Evolutionary conservation across 2,329 filamentous ascomycete genomes (phyloP).

Genomic region (Sporothrix brunneoviolacea): DNA sequence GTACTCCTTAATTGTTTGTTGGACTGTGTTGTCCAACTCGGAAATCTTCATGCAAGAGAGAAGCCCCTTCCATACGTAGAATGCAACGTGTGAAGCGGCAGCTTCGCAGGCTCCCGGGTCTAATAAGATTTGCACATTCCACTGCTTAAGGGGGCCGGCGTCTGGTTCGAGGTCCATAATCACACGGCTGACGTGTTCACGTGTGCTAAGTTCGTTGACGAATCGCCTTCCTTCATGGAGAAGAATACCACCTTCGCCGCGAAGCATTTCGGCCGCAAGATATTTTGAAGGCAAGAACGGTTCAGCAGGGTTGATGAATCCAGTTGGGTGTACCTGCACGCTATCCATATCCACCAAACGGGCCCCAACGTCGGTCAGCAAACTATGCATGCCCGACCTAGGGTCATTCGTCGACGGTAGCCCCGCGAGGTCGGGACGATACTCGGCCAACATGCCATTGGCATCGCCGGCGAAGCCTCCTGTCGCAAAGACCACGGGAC

Average conservation of each 20-base stretch:
- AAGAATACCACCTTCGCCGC: constrained; percentile 94
- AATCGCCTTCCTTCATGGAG: constrained; percentile 89
- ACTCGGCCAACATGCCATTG: constrained; percentile 83
- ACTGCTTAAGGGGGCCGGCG: constrained; percentile 30
- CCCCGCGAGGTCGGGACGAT: constrained; percentile 85
- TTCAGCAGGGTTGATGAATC: constrained; percentile 96
- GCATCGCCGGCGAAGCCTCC: constrained; percentile 98
- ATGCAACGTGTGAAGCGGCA: constrained; percentile 96
- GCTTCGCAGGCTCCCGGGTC: constrained; percentile 98
- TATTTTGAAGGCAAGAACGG: constrained; percentile 97
- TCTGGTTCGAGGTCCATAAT: constrained; percentile 43
- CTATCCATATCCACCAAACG: constrained; percentile 99
- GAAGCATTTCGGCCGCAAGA: constrained; percentile 93
- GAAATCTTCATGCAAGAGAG: constrained; percentile 98
- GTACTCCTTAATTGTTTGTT: constrained; percentile 86
- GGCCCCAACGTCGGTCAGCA: constrained; percentile 74
- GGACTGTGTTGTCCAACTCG: constrained; percentile 80
- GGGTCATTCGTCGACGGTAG: constrained; percentile 78
- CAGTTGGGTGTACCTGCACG: constrained; percentile 97
- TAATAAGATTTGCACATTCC: constrained; percentile 91
- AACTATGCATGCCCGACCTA: constrained; percentile 57
- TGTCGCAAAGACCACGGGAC: constrained; percentile 87
- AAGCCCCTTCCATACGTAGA: constrained; percentile 94
- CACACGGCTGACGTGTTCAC: constrained; percentile 98
- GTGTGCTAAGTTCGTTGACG: constrained; percentile 95